phyloP scores from a whole-genome alignment of 106 monocot species.

The Gastrodia elata region DNA sequence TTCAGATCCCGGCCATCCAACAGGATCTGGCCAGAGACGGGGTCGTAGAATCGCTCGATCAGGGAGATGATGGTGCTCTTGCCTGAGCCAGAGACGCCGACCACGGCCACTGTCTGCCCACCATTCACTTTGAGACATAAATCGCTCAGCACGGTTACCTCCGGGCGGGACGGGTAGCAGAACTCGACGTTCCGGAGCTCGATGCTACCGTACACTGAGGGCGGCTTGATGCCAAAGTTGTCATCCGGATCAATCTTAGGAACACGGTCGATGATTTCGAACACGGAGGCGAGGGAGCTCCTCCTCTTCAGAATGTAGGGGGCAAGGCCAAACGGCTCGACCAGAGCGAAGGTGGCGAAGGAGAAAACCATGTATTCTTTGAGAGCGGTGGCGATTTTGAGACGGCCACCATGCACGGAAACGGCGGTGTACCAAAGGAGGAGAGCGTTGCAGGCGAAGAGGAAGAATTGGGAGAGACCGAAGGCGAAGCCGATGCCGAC shows the following conservation, averaged over 20 bases:
- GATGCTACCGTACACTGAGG: slow-evolving; percentile 83
- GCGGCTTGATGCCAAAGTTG: slow-evolving; percentile 75
- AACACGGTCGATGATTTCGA: slow-evolving; percentile 91
- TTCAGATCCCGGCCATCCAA: slow-evolving; percentile 90
- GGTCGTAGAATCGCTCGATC: slow-evolving; percentile 96
- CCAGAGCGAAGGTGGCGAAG: slow-evolving; percentile 91
- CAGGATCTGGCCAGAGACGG: slow-evolving; percentile 68
- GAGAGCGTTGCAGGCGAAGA: slow-evolving; percentile 92
- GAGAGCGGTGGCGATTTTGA: slow-evolving; percentile 48
- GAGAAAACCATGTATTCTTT: slow-evolving; percentile 96
- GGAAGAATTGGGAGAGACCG: slow-evolving; percentile 92
- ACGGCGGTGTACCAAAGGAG: slow-evolving; percentile 86
- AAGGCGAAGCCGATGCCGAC: slow-evolving; percentile 85
- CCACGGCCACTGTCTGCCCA: slow-evolving; percentile 91
- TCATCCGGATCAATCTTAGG: slow-evolving; percentile 96
- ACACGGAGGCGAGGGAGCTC: slow-evolving; percentile 74
- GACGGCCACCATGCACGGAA: slow-evolving; percentile 38
- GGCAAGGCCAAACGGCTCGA: slow-evolving; percentile 97
- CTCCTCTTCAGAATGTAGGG: slow-evolving; percentile 88
- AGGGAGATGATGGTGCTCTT: slow-evolving; percentile 96
- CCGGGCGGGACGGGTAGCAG: slow-evolving; percentile 72
- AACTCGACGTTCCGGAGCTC: slow-evolving; percentile 87
- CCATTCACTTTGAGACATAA: slow-evolving; percentile 89
- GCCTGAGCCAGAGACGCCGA: slow-evolving; percentile 94
- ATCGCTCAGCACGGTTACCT: slow-evolving; percentile 72